phyloP scores from a whole-genome alignment of 2,329 filamentous ascomycete genomes.

The Sporothrix brunneoviolacea region DNA sequence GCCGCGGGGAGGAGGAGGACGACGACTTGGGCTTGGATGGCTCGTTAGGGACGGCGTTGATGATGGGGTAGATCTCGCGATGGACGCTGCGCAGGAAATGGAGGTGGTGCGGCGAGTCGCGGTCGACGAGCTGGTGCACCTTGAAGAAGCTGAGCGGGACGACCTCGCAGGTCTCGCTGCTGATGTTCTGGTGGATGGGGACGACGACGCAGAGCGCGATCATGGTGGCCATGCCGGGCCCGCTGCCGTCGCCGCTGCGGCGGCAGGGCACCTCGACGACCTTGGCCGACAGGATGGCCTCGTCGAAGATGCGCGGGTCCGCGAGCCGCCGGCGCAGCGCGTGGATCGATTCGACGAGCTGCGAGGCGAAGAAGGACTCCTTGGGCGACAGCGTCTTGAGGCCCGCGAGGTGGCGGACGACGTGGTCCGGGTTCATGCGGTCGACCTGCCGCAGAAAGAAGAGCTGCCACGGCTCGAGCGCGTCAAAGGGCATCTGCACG shows the following conservation, averaged over 20 bases:
- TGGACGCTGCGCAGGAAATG: slow-evolving; percentile 13
- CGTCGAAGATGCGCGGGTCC: slow-evolving; percentile 37
- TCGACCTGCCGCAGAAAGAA: slow-evolving; percentile 48
- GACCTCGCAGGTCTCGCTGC: slow-evolving; percentile 39
- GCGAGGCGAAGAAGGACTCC: slow-evolving; percentile 37
- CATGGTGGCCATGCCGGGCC: slow-evolving; percentile 20
- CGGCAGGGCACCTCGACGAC: slow-evolving; percentile 37
- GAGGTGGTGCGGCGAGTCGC: slow-evolving; percentile 12
- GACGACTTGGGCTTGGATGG: too few relatives aligned
- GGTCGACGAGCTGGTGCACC: slow-evolving; percentile 21
- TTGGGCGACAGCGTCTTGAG: slow-evolving; percentile 31
- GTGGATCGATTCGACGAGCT: slow-evolving; percentile 38
- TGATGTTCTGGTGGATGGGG: slow-evolving; percentile 39
- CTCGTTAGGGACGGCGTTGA: slow-evolving; percentile 3
- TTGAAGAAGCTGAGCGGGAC: slow-evolving; percentile 46
- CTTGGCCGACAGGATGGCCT: slow-evolving; percentile 38
- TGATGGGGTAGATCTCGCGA: slow-evolving; percentile 13
- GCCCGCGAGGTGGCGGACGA: slow-evolving; percentile 33
- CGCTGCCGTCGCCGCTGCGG: slow-evolving; percentile 9
- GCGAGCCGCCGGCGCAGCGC: slow-evolving; percentile 35
- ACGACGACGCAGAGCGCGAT: slow-evolving; percentile 43
- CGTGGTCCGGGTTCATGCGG: slow-evolving; percentile 33
- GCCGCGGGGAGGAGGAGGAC: neutral
- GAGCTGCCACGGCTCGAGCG: slow-evolving; percentile 48
- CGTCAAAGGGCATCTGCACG: slow-evolving; percentile 44